Base-by-base conservation (phyloP, 805 yeast species). In the Grigorovia jiainica region DNA sequence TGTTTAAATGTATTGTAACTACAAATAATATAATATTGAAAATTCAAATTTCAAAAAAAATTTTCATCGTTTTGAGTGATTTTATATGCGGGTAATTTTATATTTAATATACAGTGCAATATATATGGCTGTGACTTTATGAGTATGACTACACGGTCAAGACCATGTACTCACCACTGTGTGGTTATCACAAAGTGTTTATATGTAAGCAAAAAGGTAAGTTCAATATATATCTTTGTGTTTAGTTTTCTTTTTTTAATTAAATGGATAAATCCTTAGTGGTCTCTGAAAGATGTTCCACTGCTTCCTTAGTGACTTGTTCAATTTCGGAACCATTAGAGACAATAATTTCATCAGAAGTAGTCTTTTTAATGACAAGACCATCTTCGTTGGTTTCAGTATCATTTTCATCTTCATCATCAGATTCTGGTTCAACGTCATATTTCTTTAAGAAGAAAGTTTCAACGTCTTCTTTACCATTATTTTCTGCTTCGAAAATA, bases 401-500 rank as follows among this genome's bases (percentile, higher is more conserved):
- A 9, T 3, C 40, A 29, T 67, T 76, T 16, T 58, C 67, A n/a
- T 61, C 68, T 35, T 70, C 78, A 9, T 61, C 70, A n/a, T 63
- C 68, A 38, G 75, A 76, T 45, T 75, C 81, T 13, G 76, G 79
- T 42, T 76, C 81, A 36, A 83, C 76, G 36, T 85, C 82, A 52
- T 71, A 90, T 52, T 79, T 78, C 58, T 76, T 73, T 55, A 89
- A 68, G 56, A 86, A 75, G 66, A 78, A 89, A 33, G 76, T 79
- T 49, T 86, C 95, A 15, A 87, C 81, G 23, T 80, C 87, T 45
- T 76, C 81, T 54, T 81, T 75, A 38, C 76, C 78, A 51, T 78
- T 82, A 50, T 73, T 76, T 57, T 89, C 96, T 7, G 97, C 96
- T 60, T 89, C 97, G 58, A 67, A 89, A 44, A 90, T 79, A 1